phyloP scores from a whole-genome alignment of 208 protist species.

The Blechomonas ayalai region DNA sequence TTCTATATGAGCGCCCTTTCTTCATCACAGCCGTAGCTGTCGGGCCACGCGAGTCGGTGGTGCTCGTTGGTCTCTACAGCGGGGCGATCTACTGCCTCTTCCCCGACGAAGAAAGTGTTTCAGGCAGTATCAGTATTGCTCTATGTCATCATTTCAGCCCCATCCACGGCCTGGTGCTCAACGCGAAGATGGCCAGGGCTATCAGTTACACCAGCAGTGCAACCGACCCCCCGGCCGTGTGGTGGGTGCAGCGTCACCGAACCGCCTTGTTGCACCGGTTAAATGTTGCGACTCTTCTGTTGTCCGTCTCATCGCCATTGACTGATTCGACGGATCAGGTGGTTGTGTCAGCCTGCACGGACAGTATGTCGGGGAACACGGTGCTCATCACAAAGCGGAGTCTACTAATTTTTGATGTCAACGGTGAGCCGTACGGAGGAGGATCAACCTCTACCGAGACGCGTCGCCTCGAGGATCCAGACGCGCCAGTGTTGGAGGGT shows the following conservation, averaged over 20 bases:
- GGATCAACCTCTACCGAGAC: conserved; percentile 8
- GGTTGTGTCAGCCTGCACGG: conserved; percentile 42
- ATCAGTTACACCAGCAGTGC: conserved; percentile 52
- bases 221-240: conserved; percentile 58
- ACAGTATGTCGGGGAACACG: conserved; percentile 28
- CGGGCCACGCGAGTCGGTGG: conserved; percentile 48
- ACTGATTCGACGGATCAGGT: conserved; percentile 9
- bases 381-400: conserved; percentile 44
- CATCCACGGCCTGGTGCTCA: conserved; percentile 46
- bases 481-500: conserved; percentile 26
- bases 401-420: conserved; percentile 72
- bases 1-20: conserved; percentile 27
- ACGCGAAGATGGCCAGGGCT: conserved; percentile 25
- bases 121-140: conserved; percentile 28
- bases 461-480: background rate
- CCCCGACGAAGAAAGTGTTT: conserved; percentile 19
- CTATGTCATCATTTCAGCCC: conserved; percentile 59
- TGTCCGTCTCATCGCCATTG: background rate
- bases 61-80: conserved; percentile 48
- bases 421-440: conserved; percentile 49
- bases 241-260: conserved; percentile 58
- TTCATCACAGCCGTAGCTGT: conserved; percentile 52
- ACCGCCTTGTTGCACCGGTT: conserved; percentile 34
- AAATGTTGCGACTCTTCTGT: conserved; percentile 16
- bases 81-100: conserved; percentile 70